Percentiles rank a stretch among this genome's conserved stretches.
Evolutionary conservation across 306 rosid species (phyloP).

Genomic region (Quercus agrifolia): DNA sequence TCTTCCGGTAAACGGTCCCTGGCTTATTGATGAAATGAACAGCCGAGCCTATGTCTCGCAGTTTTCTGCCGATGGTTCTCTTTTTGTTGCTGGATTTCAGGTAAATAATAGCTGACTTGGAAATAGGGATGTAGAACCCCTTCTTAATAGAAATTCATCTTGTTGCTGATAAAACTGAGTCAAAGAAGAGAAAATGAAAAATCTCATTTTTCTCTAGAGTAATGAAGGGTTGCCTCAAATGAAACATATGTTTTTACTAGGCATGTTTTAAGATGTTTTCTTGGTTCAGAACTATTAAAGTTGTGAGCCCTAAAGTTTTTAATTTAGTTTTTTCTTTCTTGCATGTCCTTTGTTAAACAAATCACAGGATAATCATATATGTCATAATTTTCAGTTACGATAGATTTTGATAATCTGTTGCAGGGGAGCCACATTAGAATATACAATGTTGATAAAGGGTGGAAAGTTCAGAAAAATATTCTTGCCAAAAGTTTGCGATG

Average conservation of each 20-base stretch:
- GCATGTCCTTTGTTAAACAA: background rate
- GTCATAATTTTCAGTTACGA: background rate
- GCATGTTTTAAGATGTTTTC: slow-evolving; percentile 4
- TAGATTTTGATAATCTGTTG: background rate
- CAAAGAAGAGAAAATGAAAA: background rate
- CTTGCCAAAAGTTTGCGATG: slow-evolving; percentile 74
- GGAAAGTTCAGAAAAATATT: slow-evolving; percentile 85
- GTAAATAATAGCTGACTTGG: slow-evolving; percentile 29
- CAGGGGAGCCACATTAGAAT: slow-evolving; percentile 83
- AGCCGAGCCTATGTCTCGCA: slow-evolving; percentile 89
- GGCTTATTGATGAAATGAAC: slow-evolving; percentile 66
- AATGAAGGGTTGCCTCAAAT: background rate
- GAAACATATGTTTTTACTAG: background rate
- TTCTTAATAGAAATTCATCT: background rate
- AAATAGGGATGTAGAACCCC: background rate
- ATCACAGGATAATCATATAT: background rate
- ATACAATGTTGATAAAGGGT: slow-evolving; percentile 79
- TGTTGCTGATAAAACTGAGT: background rate
- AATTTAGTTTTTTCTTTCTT: background rate
- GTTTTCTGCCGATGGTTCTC: slow-evolving; percentile 91
- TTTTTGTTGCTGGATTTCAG: slow-evolving; percentile 88
- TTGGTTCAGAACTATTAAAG: slow-evolving; percentile 6
- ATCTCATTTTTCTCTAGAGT: background rate
- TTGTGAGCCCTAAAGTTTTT: background rate
- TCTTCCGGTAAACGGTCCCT: slow-evolving; percentile 88